Percentiles rank a stretch among this genome's conserved stretches.
phyloP scores from a whole-genome alignment of 2,329 filamentous ascomycete species.

The Metarhizium robertsii region DNA sequence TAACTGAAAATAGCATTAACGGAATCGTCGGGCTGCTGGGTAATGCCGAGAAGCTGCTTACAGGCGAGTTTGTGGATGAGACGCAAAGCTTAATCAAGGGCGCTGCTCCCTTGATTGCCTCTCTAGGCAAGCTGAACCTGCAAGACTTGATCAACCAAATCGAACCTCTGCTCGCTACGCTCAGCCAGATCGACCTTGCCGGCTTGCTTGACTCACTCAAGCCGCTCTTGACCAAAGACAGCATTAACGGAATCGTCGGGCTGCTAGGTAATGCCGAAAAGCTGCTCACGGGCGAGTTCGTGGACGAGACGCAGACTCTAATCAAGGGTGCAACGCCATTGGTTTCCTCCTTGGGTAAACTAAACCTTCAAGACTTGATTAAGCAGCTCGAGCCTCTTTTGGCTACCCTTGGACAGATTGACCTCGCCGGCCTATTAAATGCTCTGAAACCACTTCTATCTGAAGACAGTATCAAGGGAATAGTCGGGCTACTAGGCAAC shows the following conservation, averaged over 20 bases:
- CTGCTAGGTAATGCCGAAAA: constrained; percentile 23
- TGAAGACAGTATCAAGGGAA: constrained; percentile 17
- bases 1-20: constrained; percentile 18
- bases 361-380: constrained; percentile 18
- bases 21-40: constrained; percentile 23
- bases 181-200: constrained; percentile 6
- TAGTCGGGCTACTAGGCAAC: constrained; percentile 21
- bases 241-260: constrained; percentile 21
- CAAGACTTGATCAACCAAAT: constrained; percentile 19
- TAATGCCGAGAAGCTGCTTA: constrained; percentile 19
- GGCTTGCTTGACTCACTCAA: constrained; percentile 15
- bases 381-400: constrained; percentile 21
- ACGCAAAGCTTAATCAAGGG: constrained; percentile 10
- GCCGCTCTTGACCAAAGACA: constrained; percentile 21
- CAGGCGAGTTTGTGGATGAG: constrained; percentile 16
- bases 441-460: constrained; percentile 19
- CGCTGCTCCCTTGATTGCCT: constrained; percentile 1
- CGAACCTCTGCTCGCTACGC: constrained; percentile 9
- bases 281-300: constrained; percentile 21
- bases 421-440: constrained; percentile 20
- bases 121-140: constrained; percentile 13
- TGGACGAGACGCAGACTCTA: constrained; percentile 22
- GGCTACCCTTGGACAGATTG: constrained; percentile 20
- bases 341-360: constrained; percentile 12
- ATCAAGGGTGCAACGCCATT: constrained; percentile 22